Base-by-base conservation (phyloP, 305 asterid genomes). In the Fraxinus paxiana region DNA sequence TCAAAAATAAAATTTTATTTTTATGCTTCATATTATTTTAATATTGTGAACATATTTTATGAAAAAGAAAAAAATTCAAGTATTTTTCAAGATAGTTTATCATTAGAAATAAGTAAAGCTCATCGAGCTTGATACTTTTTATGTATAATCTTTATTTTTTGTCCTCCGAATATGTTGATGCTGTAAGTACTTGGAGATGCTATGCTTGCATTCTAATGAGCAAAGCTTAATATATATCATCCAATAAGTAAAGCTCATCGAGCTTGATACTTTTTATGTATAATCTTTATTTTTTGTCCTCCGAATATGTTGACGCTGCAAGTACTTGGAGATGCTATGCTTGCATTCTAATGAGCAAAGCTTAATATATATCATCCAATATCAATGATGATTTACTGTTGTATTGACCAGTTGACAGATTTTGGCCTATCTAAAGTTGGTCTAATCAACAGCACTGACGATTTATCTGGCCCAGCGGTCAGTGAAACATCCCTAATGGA, bases 351-450 rank as follows among this genome's bases (percentile, higher is more conserved):
- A 82, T 72, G 81, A 59, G 80, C 81, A 69, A 78, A 78, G 43
- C 48, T 24, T 79, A 79, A 54, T 54, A 77, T 15, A 48, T 48
- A 17, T 17, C 61, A 48, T 48, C 61, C 61, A 48, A 48, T 48
- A 48, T 15, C 8, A 48, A 48, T 48, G 61, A 15, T 48, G 20
- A 48, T 48, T 48, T 48, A 48, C 20, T n/a, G 61, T 48, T 48
- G 61, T n/a, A 48, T 48, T 48, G 61, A 48, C 61, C 97, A 96
- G 99, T 90, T 96, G 86, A 96, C 99, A 70, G 99, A 94, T 85
- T 96, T 96, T 88, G 99, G 99, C 90, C 97, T 96, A 78, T 96
- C 99, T 72, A 96, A 94, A 91, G 98, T 96, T 81, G 99, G 99
- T 87, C 98, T 96, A 54, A 94, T 94, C 89, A 88, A 94, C 90